Base-by-base conservation (phyloP, 371 early-diverging fungal genomes). In the Mucor piriformis region DNA sequence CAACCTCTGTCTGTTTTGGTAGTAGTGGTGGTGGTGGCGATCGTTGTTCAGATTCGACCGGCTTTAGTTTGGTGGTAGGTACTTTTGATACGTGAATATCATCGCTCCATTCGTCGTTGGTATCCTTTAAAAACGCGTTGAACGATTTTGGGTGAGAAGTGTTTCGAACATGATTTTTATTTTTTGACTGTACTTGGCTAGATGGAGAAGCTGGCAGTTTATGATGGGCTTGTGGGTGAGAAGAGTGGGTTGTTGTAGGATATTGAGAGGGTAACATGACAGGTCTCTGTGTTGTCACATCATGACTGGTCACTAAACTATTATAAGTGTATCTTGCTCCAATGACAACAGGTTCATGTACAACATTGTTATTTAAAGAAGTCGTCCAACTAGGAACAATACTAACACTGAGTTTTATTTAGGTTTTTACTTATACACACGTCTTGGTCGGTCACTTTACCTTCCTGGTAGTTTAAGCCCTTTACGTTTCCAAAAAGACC, bases 61-160 rank as follows among this genome's bases (percentile, higher is more conserved):
- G 51, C 25, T 53, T 52, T 4, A 29, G 6, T 29, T 29, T 29
- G 29, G 29, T 29, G 8, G 8, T 8, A n/a, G n/a, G n/a, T n/a
- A n/a, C n/a, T n/a, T n/a, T n/a, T n/a, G n/a, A n/a, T n/a, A n/a
- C 43, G 7, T 70, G 63, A 42, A 65, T 69, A 57, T 79, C 59
- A 47, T 67, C 81, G 50, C 73, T 74, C 83, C 83, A 83, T 61
- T 79, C 83, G 34, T 79, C 79, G 51, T 83, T 79, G 20, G 81
- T 81, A 32, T 81, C 79, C 42, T 72, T 67, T 38, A 78, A 54
- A 55, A 81, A 83, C 20, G 72, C 75, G 55, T 76, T 63, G 46
- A 80, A 80, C 2, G 73, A 72, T 63, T 76, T 79, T 32, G 63
- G 58, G 5, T 69, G 72, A 21, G 81, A 68, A n/a, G 74, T 69